Evolutionary conservation across 345 rosid species (phyloP).

Genomic region (Eucalyptus marginata): DNA sequence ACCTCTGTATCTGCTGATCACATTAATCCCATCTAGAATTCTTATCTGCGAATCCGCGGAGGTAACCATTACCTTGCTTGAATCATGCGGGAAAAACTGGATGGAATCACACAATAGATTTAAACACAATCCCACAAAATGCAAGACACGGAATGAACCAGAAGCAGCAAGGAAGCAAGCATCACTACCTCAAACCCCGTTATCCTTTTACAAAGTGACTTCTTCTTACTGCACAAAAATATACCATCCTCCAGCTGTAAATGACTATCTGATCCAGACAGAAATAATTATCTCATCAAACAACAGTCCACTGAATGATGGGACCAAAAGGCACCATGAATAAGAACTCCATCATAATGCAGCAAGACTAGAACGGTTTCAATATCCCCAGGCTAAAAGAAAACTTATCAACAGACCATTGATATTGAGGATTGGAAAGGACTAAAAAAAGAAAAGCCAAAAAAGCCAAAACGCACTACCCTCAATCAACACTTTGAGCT

Average conservation of each 20-base stretch:
- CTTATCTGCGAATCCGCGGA: constrained; percentile 85
- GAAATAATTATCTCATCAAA: background rate
- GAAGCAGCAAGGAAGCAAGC: background rate
- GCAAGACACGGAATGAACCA: background rate
- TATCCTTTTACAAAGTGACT: constrained; percentile 57
- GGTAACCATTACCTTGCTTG: constrained; percentile 72
- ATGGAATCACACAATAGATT: background rate
- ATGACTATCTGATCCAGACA: constrained; percentile 38
- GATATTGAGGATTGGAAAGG: background rate
- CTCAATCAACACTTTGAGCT: background rate
- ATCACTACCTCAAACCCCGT: constrained; percentile 63
- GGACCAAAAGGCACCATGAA: background rate
- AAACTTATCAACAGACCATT: background rate
- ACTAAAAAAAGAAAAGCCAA: background rate
- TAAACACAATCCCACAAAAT: background rate
- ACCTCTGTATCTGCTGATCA: constrained; percentile 77
- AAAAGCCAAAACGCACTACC: background rate
- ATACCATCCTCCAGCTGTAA: constrained; percentile 70
- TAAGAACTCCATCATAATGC: background rate
- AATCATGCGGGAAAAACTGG: constrained; percentile 64
- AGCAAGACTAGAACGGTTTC: background rate
- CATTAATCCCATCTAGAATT: constrained; percentile 59
- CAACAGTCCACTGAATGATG: background rate
- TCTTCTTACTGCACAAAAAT: constrained; percentile 60
- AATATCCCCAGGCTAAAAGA: background rate